Evolutionary conservation across 2,329 filamentous ascomycete genomes (phyloP).

Genomic region (Sporothrix euskadiensis): DNA sequence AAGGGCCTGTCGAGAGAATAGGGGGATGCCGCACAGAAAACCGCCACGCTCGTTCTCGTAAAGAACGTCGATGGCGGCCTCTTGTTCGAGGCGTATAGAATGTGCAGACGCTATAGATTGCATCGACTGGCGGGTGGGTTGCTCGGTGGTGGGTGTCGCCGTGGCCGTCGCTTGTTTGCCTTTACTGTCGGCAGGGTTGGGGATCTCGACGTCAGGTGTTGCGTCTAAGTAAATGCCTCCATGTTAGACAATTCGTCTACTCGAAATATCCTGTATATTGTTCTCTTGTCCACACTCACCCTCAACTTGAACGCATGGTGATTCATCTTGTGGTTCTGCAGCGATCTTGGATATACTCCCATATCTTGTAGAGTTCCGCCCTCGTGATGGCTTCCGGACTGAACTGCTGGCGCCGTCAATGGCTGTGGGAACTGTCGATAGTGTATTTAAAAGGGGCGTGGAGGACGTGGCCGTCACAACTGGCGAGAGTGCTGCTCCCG

Average conservation of each 20-base stretch:
- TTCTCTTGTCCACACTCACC: background rate
- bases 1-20: conserved; percentile 86
- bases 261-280: background rate
- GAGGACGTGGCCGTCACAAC: conserved; percentile 5
- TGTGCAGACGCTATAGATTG: conserved; percentile 13
- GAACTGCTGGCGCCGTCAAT: background rate
- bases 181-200: background rate
- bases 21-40: conserved; percentile 82
- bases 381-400: background rate
- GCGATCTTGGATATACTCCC: conserved; percentile 20
- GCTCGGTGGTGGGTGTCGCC: background rate
- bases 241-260: background rate
- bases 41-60: conserved; percentile 95
- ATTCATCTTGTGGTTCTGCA: background rate
- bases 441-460: conserved; percentile 16
- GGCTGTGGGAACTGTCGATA: conserved; percentile 5
- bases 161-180: background rate
- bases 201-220: background rate
- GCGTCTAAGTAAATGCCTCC: background rate
- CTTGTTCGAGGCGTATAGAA: conserved; percentile 34
- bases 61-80: conserved; percentile 74
- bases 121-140: conserved; percentile 18
- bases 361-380: background rate
- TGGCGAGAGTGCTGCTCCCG: conserved; percentile 8
- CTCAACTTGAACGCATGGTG: conserved; percentile 17